phyloP scores from a whole-genome alignment of 139 green algal genomes.

The Pleodorina starrii region DNA sequence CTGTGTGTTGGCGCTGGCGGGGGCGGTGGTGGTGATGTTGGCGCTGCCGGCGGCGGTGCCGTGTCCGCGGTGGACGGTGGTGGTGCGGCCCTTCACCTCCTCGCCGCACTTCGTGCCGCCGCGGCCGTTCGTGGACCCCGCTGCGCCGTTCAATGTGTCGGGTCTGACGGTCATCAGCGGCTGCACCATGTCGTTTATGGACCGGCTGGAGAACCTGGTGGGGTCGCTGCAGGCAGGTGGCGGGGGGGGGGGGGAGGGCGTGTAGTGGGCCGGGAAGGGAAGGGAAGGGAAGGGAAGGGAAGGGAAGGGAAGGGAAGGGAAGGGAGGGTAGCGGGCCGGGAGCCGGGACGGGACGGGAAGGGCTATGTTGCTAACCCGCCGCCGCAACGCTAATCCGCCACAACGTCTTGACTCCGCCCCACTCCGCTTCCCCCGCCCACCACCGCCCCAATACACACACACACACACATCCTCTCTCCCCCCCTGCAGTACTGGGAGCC shows the following conservation, averaged over 20 bases:
- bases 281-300: background rate
- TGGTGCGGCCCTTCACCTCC: background rate
- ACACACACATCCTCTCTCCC: no score
- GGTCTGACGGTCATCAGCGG: conserved; percentile 56
- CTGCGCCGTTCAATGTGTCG: conserved; percentile 42
- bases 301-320: background rate
- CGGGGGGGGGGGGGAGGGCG: background rate
- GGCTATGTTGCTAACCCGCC: no score
- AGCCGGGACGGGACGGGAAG: no score
- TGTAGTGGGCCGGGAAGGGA: background rate
- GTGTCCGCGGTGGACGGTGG: conserved; percentile 27
- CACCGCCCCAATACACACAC: no score
- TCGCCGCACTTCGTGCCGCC: conserved; percentile 42
- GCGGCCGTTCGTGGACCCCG: conserved; percentile 43
- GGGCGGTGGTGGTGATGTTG: conserved; percentile 2
- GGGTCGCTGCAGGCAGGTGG: conserved; percentile 29
- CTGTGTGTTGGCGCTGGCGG: background rate
- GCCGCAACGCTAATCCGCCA: no score
- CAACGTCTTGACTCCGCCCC: no score
- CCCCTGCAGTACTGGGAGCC: conserved; percentile 57
- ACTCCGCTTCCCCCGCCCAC: no score
- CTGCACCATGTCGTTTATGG: conserved; percentile 57
- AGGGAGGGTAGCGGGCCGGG: no score
- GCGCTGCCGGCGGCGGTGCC: background rate
- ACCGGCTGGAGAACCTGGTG: conserved; percentile 62